A percentile compares a stretch with the other conserved stretches of the same genome.
phyloP scores from a whole-genome alignment of 2,329 filamentous ascomycete genomes.

The Fusarium decemcellulare region DNA sequence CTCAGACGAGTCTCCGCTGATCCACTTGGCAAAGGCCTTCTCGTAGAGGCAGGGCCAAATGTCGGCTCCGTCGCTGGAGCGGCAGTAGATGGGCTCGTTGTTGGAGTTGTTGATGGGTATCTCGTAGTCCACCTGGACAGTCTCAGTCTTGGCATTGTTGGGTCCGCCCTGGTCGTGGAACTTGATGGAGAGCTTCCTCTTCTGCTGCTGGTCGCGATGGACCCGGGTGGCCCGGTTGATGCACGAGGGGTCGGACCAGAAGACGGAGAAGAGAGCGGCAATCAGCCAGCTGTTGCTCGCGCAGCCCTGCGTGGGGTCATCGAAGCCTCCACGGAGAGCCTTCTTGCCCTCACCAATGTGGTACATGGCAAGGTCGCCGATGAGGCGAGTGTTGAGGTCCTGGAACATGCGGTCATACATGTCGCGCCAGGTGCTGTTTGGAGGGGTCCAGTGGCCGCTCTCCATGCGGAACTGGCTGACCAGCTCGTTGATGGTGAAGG shows the following conservation, averaged over 20 bases:
- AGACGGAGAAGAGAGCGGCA: conserved; percentile 60
- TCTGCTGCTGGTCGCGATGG: conserved; percentile 43
- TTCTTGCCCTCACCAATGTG: conserved; percentile 40
- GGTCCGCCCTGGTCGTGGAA: conserved; percentile 62
- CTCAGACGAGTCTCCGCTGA: conserved; percentile 49
- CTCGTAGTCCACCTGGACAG: conserved; percentile 59
- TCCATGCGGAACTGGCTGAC: conserved; percentile 54
- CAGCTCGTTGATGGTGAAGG: conserved; percentile 58
- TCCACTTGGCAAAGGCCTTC: conserved; percentile 64
- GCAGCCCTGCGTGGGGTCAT: conserved; percentile 60
- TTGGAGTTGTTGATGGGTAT: conserved; percentile 61
- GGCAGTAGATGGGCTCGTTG: conserved; percentile 59
- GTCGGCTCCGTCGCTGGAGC: conserved; percentile 56
- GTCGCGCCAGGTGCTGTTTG: conserved; percentile 59
- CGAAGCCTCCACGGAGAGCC: conserved; percentile 48
- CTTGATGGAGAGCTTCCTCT: conserved; percentile 51
- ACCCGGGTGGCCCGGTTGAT: conserved; percentile 56
- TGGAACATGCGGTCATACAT: conserved; percentile 55
- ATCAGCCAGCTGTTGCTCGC: conserved; percentile 59
- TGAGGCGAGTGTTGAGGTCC: conserved; percentile 48
- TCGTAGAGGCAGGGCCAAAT: conserved; percentile 63
- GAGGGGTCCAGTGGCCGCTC: conserved; percentile 53
- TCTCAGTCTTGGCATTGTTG: conserved; percentile 56
- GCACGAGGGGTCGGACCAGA: conserved; percentile 58
- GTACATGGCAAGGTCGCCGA: conserved; percentile 51